phyloP scores from a whole-genome alignment of 306 rosid species.

The Lotus japonicus region DNA sequence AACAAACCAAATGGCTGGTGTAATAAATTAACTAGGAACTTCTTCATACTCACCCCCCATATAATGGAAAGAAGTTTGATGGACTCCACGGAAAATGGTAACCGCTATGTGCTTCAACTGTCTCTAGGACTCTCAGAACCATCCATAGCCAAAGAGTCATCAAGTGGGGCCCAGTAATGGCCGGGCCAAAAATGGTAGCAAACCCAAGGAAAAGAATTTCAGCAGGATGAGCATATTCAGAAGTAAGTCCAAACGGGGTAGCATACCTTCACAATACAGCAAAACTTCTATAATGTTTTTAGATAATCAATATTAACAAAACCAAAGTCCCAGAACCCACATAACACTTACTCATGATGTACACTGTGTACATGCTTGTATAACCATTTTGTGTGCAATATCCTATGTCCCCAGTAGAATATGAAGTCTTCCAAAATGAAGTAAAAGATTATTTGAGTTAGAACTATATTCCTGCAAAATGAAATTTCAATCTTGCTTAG shows the following conservation, averaged over 20 bases:
- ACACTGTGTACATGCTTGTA: constrained; percentile 94
- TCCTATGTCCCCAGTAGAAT: constrained; percentile 97
- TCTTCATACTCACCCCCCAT: constrained; percentile 71
- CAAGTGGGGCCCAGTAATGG: constrained; percentile 94
- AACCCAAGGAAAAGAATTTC: constrained; percentile 97
- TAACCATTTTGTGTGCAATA: constrained; percentile 93
- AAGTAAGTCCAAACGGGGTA: constrained; percentile 91
- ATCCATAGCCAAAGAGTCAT: constrained; percentile 93
- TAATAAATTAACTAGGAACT: constrained; percentile 7
- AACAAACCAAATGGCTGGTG: not conserved
- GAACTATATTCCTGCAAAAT: constrained; percentile 60
- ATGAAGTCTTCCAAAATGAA: constrained; percentile 90
- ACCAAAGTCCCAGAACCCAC: not conserved
- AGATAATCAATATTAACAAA: constrained; percentile 18
- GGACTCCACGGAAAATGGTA: constrained; percentile 96
- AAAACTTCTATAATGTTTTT: constrained; percentile 5
- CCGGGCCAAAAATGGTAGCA: constrained; percentile 93
- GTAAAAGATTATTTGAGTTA: constrained; percentile 73
- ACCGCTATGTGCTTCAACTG: constrained; percentile 95
- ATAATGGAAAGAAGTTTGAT: constrained; percentile 81
- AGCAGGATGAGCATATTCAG: constrained; percentile 97
- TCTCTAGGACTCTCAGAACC: constrained; percentile 88
- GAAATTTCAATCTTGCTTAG: constrained; percentile 7
- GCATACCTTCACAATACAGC: constrained; percentile 60
- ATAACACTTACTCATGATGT: constrained; percentile 84